Conservation (phyloP, 768 basidiomycete species). For the Mrakia hoshinonis region DNA sequence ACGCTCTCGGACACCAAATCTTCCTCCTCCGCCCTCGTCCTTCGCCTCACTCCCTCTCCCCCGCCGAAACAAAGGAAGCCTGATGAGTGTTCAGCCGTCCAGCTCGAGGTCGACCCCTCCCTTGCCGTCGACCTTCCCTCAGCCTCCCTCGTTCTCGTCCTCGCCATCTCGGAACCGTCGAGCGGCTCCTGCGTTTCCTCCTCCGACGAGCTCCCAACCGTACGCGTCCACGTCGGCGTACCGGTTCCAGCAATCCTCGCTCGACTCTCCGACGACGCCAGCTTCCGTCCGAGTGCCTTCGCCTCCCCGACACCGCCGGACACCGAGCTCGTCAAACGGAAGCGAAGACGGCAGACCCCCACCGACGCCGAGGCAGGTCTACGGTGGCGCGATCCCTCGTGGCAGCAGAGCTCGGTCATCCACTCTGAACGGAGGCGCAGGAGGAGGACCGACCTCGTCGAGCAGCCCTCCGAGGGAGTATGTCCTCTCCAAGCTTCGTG, state of each 20-base stretch:
- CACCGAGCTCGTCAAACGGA: background rate
- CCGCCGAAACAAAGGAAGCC: no score
- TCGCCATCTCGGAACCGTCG: background rate
- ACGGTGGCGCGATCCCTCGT: background rate
- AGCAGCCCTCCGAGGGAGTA: background rate
- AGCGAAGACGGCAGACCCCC: background rate
- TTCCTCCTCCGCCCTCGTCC: no score
- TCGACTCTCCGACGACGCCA: constrained; percentile 2
- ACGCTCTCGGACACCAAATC: no score
- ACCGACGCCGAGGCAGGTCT: background rate
- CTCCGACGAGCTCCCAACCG: background rate
- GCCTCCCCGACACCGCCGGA: background rate
- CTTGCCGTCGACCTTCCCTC: background rate
- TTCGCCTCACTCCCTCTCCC: no score
- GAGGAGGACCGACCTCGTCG: background rate
- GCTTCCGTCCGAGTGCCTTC: background rate
- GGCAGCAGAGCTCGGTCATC: background rate
- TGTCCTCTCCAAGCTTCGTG: background rate
- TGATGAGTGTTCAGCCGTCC: background rate
- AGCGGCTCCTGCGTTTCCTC: background rate
- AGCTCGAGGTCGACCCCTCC: background rate
- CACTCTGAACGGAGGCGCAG: background rate
- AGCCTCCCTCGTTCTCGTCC: constrained; percentile 8
- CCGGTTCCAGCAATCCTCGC: background rate
- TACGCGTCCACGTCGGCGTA: background rate